Evolutionary conservation across 257 asterid genomes (phyloP).

Genomic region (Fraxinus pennsylvanica): DNA sequence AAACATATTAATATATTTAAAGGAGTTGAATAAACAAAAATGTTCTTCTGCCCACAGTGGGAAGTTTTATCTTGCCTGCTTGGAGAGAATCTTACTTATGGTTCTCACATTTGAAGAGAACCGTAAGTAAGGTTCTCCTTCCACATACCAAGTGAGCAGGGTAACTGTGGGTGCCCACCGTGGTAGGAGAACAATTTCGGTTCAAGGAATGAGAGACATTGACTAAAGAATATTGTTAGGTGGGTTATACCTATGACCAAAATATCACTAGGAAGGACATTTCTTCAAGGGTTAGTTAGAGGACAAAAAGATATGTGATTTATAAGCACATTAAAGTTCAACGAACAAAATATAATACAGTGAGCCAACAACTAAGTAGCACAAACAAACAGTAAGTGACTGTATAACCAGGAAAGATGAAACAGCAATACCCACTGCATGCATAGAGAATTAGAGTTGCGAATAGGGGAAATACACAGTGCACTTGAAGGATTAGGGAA

Average conservation of each 20-base stretch:
- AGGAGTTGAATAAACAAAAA: background rate
- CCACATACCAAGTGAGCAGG: no score
- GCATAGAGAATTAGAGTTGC: background rate
- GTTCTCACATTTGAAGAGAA: no score
- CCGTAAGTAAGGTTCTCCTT: no score
- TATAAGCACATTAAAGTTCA: background rate
- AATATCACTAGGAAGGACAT: conserved; percentile 9
- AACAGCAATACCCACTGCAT: background rate
- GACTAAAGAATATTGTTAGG: background rate
- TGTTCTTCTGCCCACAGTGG: no score
- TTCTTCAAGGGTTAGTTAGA: background rate
- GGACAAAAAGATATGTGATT: background rate
- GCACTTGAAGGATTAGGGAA: conserved; percentile 7
- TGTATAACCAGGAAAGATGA: background rate
- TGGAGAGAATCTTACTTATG: no score
- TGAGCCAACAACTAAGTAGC: conserved; percentile 15
- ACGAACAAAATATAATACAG: background rate
- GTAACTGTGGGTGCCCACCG: no score
- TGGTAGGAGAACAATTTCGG: background rate
- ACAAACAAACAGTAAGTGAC: conserved; percentile 9
- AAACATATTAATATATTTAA: background rate
- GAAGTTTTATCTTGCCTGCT: no score
- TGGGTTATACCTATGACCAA: background rate
- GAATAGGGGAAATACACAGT: background rate
- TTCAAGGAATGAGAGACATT: background rate